These are phyloP conservation scores for Alternaria consortialis DNA, from an alignment of 2,329 filamentous ascomycete genomes.

Conservation along the genomic window DNA sequence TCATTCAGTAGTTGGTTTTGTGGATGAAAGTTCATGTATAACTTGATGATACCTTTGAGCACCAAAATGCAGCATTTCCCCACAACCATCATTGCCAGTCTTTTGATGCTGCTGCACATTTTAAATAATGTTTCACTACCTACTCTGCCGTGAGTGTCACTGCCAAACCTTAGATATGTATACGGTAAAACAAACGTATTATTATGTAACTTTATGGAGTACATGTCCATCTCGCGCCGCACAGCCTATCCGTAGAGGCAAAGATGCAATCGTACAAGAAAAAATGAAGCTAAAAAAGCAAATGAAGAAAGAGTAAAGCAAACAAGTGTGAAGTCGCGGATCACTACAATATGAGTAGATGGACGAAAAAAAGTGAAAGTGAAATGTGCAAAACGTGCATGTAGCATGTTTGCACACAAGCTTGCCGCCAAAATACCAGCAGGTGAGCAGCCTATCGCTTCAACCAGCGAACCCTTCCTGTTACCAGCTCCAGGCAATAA, in stretches of 20 bases:
- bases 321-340: conserved; percentile 2
- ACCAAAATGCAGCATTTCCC: not conserved
- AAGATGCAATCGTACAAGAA: conserved; percentile 3
- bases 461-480: not conserved
- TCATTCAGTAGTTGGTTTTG: not conserved
- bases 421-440: not conserved
- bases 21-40: not conserved
- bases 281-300: not conserved
- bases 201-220: not conserved
- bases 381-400: not conserved
- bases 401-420: not conserved
- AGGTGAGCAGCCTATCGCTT: not conserved
- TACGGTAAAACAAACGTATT: not conserved
- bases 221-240: not conserved
- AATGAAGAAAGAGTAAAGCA: conserved; percentile 1
- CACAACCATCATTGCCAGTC: not conserved
- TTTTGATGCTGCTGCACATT: no score
- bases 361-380: not conserved
- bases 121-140: no score
- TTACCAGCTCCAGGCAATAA: not conserved
- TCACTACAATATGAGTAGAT: conserved; percentile 7
- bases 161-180: no score
- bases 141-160: no score
- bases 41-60: not conserved
- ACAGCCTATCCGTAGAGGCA: not conserved